A percentile compares a stretch with the other conserved stretches of the same genome.
Conservation (phyloP, 768 basidiomycete species). For the Suillus subaureus region DNA sequence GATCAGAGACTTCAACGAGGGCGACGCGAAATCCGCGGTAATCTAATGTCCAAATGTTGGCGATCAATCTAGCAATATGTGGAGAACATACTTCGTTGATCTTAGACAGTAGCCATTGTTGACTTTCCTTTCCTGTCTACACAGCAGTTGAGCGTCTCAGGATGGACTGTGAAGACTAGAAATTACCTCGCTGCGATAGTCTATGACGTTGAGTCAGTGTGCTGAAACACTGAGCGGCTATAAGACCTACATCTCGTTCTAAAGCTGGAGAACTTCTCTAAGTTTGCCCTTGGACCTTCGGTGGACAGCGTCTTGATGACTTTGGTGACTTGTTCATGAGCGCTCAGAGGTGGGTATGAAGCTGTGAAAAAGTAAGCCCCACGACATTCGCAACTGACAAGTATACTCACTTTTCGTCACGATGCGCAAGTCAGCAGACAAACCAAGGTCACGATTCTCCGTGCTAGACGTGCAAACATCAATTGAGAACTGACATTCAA, state of each 20-base stretch:
- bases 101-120: conserved; percentile 72
- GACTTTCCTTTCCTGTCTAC: conserved; percentile 76
- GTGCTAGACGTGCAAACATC: conserved; percentile 50
- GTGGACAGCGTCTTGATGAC: conserved; percentile 71
- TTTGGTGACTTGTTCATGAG: conserved; percentile 56
- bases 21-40: conserved; percentile 61
- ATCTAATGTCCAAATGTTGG: conserved; percentile 44
- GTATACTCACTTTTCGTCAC: conserved; percentile 41
- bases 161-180: background rate
- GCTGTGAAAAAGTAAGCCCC: conserved; percentile 32
- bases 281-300: conserved; percentile 53
- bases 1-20: conserved; percentile 57
- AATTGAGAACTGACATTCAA: conserved; percentile 7
- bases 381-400: background rate
- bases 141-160: conserved; percentile 8
- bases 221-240: background rate
- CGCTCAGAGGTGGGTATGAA: conserved; percentile 59
- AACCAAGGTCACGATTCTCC: conserved; percentile 66
- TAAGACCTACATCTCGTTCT: conserved; percentile 9
- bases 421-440: conserved; percentile 37
- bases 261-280: conserved; percentile 20
- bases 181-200: conserved; percentile 7
- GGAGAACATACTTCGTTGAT: conserved; percentile 56
- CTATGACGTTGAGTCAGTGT: background rate
- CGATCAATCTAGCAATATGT: conserved; percentile 11